Evolutionary conservation across 2,329 filamentous ascomycete species (phyloP), one percentile per base, ranked within the genome.

Genomic region (Aspergillus sp.): DNA sequence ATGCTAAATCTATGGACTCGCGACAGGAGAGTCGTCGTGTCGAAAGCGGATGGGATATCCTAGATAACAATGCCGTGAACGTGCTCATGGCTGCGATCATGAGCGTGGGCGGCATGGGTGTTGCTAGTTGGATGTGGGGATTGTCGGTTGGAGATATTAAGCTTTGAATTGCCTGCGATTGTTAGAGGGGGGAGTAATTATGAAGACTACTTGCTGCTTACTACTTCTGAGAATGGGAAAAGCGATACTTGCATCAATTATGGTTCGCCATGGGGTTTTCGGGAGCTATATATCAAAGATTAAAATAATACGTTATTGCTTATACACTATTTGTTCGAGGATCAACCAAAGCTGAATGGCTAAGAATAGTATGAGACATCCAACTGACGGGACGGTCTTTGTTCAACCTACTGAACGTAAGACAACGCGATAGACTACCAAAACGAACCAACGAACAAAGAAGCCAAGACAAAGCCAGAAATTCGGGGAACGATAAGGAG

Each of bases 31-130:
- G 87, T 54, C 80, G 89, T 18, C 78, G 87, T 5, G 76, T 88
- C 6, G 86, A 90, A 76, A 89, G 81, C 66, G 92, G 87, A 72
- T 54, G 81, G 78, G 85, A 96, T 72, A 74, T 96, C 62, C 80
- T 99, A 58, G 92, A 96, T 75, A 99, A 99, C 75, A 99, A 99
- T 75, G 90, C 91, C 56, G 92, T 99, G 68, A 99, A 99, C 75
- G 86, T 97, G 59, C 75, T 94, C 58, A 98, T 97, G 94, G 93
- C 94, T 0, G 82, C 86, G 14, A 81, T 82, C 4, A 93, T 96
- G 85, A 96, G 91, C 72, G 65, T 92, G 18, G 85, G 88, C 4
- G 90, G 88, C 4, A 96, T 98, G 86, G 80, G 78, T 0, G 76
- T 85, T 55, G 71, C 76, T 1, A 64, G 70, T 46, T 75, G 71